Evolutionary conservation across 495 filamentous ascomycete genomes (phyloP).

Genomic region (Acidomyces sp.): DNA sequence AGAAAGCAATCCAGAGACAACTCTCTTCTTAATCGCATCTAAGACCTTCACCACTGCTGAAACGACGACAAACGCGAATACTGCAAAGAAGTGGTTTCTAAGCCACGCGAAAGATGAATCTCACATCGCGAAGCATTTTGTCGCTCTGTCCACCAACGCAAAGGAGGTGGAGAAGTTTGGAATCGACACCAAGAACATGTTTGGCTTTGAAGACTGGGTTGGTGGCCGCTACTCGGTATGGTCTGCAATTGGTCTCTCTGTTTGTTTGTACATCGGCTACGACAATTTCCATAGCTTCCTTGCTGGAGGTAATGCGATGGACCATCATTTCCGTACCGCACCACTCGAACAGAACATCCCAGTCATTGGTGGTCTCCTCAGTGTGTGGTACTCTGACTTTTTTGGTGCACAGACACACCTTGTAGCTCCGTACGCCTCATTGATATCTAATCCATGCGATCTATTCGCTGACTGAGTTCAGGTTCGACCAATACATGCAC

Average conservation of each 20-base stretch:
- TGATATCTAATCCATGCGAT: not conserved
- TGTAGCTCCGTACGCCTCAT: constrained; percentile 59
- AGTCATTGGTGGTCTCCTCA: constrained; percentile 77
- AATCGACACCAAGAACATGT: constrained; percentile 97
- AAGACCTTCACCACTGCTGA: constrained; percentile 99
- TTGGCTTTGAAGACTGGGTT: constrained; percentile 95
- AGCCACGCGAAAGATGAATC: constrained; percentile 61
- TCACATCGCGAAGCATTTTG: constrained; percentile 93
- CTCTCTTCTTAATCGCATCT: constrained; percentile 91
- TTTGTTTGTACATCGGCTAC: constrained; percentile 85
- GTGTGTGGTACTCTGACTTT: constrained; percentile 98
- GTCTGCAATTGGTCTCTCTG: constrained; percentile 94
- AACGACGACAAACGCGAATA: constrained; percentile 92
- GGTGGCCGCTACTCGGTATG: constrained; percentile 96
- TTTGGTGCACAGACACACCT: constrained; percentile 95
- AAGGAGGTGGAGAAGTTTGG: constrained; percentile 93
- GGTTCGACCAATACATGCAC: constrained; percentile 97
- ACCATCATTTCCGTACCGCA: constrained; percentile 87
- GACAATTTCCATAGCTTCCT: constrained; percentile 97
- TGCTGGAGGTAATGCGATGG: constrained; percentile 90
- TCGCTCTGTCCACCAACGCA: constrained; percentile 94
- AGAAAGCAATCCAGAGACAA: constrained; percentile 85
- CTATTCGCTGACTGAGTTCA: constrained; percentile 20
- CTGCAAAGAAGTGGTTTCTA: constrained; percentile 93
- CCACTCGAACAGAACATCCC: constrained; percentile 94